Percentiles rank a stretch among this genome's conserved stretches.
Conservation (phyloP, 352 stramenopile genomes). For the Phytophthora pini region DNA sequence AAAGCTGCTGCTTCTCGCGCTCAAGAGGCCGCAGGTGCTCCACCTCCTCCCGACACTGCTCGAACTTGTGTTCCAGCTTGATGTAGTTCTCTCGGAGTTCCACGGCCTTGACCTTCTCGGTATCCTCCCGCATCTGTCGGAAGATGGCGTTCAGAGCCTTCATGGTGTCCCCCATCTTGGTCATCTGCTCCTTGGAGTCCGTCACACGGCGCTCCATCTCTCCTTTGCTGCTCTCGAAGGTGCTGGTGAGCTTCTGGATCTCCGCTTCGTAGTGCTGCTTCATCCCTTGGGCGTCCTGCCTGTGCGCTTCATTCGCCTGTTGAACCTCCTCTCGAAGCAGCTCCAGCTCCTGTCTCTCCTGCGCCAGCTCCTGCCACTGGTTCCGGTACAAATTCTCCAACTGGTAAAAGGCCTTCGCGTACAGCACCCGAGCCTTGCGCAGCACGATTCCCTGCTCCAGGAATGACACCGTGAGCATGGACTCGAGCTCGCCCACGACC, state of each 20-base stretch:
- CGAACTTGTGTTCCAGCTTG: constrained; percentile 78
- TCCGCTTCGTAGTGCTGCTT: constrained; percentile 60
- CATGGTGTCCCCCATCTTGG: constrained; percentile 93
- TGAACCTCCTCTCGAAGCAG: constrained; percentile 44
- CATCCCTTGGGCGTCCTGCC: constrained; percentile 46
- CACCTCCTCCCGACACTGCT: constrained; percentile 62
- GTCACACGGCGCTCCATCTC: constrained; percentile 77
- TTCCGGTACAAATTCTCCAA: constrained; percentile 63
- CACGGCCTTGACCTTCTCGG: constrained; percentile 87
- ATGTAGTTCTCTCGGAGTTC: constrained; percentile 86
- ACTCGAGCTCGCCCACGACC: constrained; percentile 84
- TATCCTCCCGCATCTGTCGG: constrained; percentile 92
- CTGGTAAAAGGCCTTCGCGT: constrained; percentile 80
- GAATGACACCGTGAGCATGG: constrained; percentile 89
- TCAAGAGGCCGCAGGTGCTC: constrained; percentile 65
- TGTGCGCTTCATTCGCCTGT: constrained; percentile 41
- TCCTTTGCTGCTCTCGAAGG: constrained; percentile 57
- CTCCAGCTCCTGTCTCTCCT: constrained; percentile 47
- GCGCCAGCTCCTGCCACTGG: constrained; percentile 42
- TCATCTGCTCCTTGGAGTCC: constrained; percentile 82
- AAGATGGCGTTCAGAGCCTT: constrained; percentile 94
- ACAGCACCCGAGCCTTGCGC: constrained; percentile 79
- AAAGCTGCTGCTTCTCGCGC: constrained; percentile 56
- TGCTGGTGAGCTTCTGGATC: constrained; percentile 48
- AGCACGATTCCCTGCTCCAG: constrained; percentile 89